Evolutionary conservation across 352 stramenopile genomes (phyloP).

Genomic region (Elongisporangium senticosum): DNA sequence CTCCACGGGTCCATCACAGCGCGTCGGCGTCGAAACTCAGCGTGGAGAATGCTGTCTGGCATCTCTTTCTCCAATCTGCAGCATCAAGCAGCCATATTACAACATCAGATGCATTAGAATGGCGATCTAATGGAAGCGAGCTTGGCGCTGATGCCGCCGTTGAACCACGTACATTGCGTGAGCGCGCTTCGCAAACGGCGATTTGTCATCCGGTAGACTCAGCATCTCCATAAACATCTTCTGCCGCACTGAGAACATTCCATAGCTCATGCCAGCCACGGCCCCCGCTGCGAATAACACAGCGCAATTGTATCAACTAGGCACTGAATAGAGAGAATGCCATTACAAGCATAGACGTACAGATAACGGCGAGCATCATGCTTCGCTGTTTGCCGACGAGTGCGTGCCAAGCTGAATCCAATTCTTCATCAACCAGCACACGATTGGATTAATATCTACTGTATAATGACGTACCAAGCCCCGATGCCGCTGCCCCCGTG

Average conservation of each 20-base stretch:
- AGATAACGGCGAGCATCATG: neutral
- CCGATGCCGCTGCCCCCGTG: neutral
- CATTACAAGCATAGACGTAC: neutral
- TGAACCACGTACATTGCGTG: conserved; percentile 24
- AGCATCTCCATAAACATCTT: conserved; percentile 30
- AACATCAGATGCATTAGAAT: too few relatives aligned
- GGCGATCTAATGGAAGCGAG: too few relatives aligned
- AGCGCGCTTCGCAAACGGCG: conserved; percentile 20
- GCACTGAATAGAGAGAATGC: too few relatives aligned
- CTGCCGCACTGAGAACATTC: conserved; percentile 28
- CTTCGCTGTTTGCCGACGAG: neutral
- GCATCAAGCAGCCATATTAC: too few relatives aligned
- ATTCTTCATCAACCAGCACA: too few relatives aligned
- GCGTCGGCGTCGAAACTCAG: neutral
- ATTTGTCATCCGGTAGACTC: conserved; percentile 31
- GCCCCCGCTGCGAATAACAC: conserved; percentile 14
- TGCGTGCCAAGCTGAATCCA: neutral
- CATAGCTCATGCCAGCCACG: conserved; percentile 23
- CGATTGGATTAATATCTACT: neutral
- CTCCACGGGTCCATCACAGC: neutral
- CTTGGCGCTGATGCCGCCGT: too few relatives aligned
- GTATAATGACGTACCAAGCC: neutral
- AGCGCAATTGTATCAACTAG: too few relatives aligned
- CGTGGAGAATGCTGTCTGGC: neutral
- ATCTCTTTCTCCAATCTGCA: neutral